Conservation (phyloP, 108 stramenopile genomes). For the Epithemia pelagica region DNA sequence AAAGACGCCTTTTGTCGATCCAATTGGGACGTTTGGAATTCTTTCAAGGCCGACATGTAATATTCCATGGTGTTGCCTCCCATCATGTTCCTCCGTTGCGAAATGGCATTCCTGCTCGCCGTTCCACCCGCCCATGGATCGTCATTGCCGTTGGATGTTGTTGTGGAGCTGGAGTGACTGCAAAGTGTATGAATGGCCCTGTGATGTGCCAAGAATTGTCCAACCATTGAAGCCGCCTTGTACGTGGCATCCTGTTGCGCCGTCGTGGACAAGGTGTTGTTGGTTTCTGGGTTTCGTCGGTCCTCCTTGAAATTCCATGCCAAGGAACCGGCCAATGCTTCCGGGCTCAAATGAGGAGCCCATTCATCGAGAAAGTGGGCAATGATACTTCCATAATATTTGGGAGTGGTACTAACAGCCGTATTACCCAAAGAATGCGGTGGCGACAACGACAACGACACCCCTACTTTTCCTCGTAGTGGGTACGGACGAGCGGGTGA, state of each 20-base stretch:
- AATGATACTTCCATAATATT: background rate
- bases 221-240: background rate
- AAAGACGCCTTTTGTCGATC: slow-evolving; percentile 37
- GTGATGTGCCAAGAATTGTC: slow-evolving; percentile 2
- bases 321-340: slow-evolving; percentile 4
- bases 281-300: background rate
- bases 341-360: slow-evolving; percentile 2
- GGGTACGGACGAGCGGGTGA: too few relatives aligned
- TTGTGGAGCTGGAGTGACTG: background rate
- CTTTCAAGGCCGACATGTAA: slow-evolving; percentile 22
- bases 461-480: too few relatives aligned
- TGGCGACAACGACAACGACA: too few relatives aligned
- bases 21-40: slow-evolving; percentile 33
- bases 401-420: background rate
- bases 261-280: background rate
- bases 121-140: background rate
- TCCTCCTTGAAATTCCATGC: background rate
- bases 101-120: background rate
- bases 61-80: slow-evolving; percentile 7
- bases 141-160: background rate
- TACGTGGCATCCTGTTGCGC: background rate
- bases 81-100: background rate
- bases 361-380: slow-evolving; percentile 1
- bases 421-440: too few relatives aligned
- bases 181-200: slow-evolving; percentile 1